A percentile compares a stretch with the other conserved stretches of the same genome.
phyloP scores from a whole-genome alignment of 1,284 basidiomycete genomes.

The Cryptococcus wingfieldii region DNA sequence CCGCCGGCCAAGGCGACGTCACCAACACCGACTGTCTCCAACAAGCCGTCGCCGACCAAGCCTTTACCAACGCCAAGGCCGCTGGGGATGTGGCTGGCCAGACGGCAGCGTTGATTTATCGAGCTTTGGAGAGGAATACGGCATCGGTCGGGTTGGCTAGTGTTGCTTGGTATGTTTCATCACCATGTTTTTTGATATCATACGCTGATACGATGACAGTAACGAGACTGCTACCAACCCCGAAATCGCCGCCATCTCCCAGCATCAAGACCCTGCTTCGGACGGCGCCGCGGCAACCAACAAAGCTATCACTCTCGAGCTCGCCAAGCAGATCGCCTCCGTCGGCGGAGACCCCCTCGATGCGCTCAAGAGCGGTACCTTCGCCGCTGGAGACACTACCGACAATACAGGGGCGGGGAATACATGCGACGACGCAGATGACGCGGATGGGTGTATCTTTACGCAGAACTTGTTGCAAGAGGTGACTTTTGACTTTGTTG shows the following conservation, averaged over 20 bases:
- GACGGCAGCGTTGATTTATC: conserved; percentile 61
- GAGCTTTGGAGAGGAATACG: conserved; percentile 65
- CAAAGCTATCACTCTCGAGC: conserved; percentile 49
- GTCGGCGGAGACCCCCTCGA: conserved; percentile 61
- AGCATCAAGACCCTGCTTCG: conserved; percentile 67
- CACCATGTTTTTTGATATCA: neutral
- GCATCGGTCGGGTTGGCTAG: conserved; percentile 56
- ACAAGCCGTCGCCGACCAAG: conserved; percentile 61
- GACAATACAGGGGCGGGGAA: conserved; percentile 54
- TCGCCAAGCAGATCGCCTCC: conserved; percentile 42
- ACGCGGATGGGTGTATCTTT: conserved; percentile 61
- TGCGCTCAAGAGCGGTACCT: conserved; percentile 62
- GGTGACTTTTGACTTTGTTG: neutral
- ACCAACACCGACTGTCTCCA: conserved; percentile 62
- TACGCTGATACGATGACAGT: neutral
- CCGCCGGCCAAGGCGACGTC: conserved; percentile 56
- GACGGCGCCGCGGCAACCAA: conserved; percentile 57
- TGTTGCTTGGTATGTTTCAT: conserved; percentile 42
- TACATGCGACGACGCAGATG: conserved; percentile 43
- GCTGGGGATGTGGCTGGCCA: conserved; percentile 57
- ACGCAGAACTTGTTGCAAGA: conserved; percentile 58
- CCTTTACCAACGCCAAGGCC: conserved; percentile 67
- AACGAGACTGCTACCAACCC: conserved; percentile 57
- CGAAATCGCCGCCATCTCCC: conserved; percentile 61
- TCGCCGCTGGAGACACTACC: conserved; percentile 57